These are phyloP conservation scores for Nannochloropsis gaditana DNA, from an alignment of 108 stramenopile genomes.

Conservation along the genomic window DNA sequence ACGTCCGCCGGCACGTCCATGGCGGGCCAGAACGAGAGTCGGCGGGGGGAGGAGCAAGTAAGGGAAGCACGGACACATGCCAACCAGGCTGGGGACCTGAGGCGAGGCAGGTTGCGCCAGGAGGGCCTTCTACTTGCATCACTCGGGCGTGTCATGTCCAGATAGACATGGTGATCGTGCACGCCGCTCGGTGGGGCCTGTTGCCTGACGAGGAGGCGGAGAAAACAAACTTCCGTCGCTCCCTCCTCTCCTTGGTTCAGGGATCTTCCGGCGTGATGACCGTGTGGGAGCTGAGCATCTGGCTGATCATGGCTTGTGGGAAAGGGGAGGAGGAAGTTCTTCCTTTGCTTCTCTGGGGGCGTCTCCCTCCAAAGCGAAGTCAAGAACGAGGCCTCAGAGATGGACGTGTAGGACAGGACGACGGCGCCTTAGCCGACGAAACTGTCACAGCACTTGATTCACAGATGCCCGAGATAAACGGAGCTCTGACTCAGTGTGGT, in stretches of 20 bases:
- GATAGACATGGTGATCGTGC: not conserved
- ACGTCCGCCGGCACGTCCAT: not conserved
- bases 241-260: not conserved
- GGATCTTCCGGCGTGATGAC: not conserved
- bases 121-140: not conserved
- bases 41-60: no score
- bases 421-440: not conserved
- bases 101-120: not conserved
- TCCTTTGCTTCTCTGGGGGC: not conserved
- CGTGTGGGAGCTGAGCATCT: not conserved
- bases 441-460: not conserved
- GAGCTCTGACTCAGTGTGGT: not conserved
- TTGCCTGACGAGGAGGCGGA: not conserved
- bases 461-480: constrained; percentile 12
- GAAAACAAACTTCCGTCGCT: not conserved
- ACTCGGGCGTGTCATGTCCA: not conserved
- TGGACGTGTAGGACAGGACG: not conserved
- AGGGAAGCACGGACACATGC: no score
- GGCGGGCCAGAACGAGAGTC: not conserved
- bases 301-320: not conserved
- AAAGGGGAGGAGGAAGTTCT: not conserved
- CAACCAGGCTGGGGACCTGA: no score
- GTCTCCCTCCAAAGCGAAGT: not conserved
- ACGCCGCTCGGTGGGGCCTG: not conserved
- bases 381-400: not conserved